Percentiles rank a stretch among this genome's conserved stretches.
Evolutionary conservation across 169 alveolate genomes (phyloP).

Genomic region (Plasmodium gonderi): DNA sequence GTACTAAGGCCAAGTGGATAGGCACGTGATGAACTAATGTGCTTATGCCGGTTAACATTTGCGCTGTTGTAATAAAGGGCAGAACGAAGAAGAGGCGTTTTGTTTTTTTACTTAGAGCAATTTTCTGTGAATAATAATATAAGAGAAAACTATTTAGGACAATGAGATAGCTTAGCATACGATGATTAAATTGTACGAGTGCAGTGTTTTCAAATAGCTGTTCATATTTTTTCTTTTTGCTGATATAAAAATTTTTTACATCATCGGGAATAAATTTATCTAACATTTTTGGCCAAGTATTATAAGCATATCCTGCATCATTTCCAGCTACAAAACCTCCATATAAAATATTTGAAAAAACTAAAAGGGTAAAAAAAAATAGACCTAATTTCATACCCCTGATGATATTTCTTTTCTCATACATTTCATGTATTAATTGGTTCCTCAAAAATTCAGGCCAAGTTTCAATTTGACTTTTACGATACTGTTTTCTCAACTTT

Average conservation of each 20-base stretch:
- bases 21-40: conserved; percentile 83
- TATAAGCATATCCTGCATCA: conserved; percentile 89
- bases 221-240: conserved; percentile 35
- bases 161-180: conserved; percentile 86
- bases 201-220: conserved; percentile 86
- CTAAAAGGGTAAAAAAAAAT: conserved; percentile 18
- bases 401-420: conserved; percentile 50
- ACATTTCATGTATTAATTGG: conserved; percentile 49
- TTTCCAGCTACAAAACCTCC: conserved; percentile 90
- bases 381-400: conserved; percentile 42
- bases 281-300: conserved; percentile 91
- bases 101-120: conserved; percentile 62
- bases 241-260: conserved; percentile 42
- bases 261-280: conserved; percentile 86
- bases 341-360: conserved; percentile 58
- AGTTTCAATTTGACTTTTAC: conserved; percentile 21
- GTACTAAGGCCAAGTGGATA: conserved; percentile 81
- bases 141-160: conserved; percentile 58
- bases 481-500: conserved; percentile 29
- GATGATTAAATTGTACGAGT: conserved; percentile 88
- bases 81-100: conserved; percentile 78
- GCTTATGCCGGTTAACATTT: conserved; percentile 78
- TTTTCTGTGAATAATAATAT: conserved; percentile 32
- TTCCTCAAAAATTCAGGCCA: conserved; percentile 52
- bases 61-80: conserved; percentile 80